phyloP scores from a whole-genome alignment of 352 stramenopile genomes.

The Phytophthora pisi region DNA sequence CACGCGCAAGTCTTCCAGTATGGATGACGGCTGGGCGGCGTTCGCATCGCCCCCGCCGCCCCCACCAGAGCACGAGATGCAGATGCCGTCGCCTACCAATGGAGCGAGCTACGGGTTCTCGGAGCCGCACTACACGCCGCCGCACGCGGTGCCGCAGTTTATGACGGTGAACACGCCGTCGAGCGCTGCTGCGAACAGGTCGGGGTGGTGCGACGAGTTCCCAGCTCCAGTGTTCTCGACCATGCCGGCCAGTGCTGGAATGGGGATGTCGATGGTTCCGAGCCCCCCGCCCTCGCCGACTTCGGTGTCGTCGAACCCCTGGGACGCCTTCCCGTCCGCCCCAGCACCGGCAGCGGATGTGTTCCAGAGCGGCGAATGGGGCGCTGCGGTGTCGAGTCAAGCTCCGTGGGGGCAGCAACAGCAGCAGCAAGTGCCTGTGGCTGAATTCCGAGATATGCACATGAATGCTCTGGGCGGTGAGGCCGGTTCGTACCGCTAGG shows the following conservation, averaged over 20 bases:
- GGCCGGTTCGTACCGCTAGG: slow-evolving; percentile 16
- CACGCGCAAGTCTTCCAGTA: slow-evolving; percentile 20
- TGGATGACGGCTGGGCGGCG: slow-evolving; percentile 14
- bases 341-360: slow-evolving; percentile 26
- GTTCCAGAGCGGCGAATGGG: slow-evolving; percentile 29
- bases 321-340: slow-evolving; percentile 45
- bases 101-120: slow-evolving; percentile 15
- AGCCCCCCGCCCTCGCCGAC: slow-evolving; percentile 11
- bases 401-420: slow-evolving; percentile 11
- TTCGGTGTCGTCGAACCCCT: slow-evolving; percentile 32
- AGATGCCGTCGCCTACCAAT: slow-evolving; percentile 23
- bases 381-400: slow-evolving; percentile 5
- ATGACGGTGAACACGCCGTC: slow-evolving; percentile 26
- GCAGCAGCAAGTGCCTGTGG: slow-evolving; percentile 20
- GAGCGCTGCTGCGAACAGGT: slow-evolving; percentile 9
- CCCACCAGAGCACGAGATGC: slow-evolving; percentile 27
- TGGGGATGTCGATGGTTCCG: slow-evolving; percentile 5
- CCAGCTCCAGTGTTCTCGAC: slow-evolving; percentile 25
- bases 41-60: slow-evolving; percentile 23
- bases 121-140: slow-evolving; percentile 28
- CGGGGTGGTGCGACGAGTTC: slow-evolving; percentile 22
- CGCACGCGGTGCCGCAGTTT: slow-evolving; percentile 32
- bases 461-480: slow-evolving; percentile 31
- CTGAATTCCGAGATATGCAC: slow-evolving; percentile 40
- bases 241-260: slow-evolving; percentile 11